Percentiles rank a stretch among this genome's conserved stretches.
These are phyloP conservation scores for Syzygium syzygioides DNA, from an alignment of 441 rosid genomes.

Conservation along the genomic window DNA sequence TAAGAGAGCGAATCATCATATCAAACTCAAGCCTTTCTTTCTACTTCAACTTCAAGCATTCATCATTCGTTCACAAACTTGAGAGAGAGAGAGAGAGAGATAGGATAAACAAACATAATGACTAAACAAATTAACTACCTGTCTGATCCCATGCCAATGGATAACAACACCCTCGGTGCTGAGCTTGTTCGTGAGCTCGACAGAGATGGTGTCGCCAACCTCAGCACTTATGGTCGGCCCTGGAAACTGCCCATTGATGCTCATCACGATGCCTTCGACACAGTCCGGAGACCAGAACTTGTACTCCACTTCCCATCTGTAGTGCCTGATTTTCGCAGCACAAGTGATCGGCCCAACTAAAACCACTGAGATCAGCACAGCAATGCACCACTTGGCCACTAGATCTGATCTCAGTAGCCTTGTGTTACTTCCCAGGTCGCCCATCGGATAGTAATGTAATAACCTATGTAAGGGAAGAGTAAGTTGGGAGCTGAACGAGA, in stretches of 20 bases:
- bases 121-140: slow-evolving; percentile 25
- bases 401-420: neutral
- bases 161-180: slow-evolving; percentile 78
- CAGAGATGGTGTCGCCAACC: slow-evolving; percentile 53
- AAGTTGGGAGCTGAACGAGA: neutral
- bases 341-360: neutral
- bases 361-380: neutral
- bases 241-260: slow-evolving; percentile 74
- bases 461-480: neutral
- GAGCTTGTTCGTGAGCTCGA: slow-evolving; percentile 61
- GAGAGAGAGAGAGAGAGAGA: neutral
- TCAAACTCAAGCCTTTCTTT: neutral
- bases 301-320: slow-evolving; percentile 61
- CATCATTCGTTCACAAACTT: neutral
- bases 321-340: slow-evolving; percentile 14
- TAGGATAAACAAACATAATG: neutral
- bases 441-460: neutral
- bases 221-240: slow-evolving; percentile 66
- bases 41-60: neutral
- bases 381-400: neutral
- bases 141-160: slow-evolving; percentile 95
- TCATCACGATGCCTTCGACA: slow-evolving; percentile 47
- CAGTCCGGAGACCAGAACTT: slow-evolving; percentile 67
- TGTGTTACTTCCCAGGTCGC: neutral
- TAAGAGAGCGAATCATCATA: neutral